Base-by-base conservation (phyloP, 1,284 basidiomycete genomes). In the Filobasidium uniguttulatum region DNA sequence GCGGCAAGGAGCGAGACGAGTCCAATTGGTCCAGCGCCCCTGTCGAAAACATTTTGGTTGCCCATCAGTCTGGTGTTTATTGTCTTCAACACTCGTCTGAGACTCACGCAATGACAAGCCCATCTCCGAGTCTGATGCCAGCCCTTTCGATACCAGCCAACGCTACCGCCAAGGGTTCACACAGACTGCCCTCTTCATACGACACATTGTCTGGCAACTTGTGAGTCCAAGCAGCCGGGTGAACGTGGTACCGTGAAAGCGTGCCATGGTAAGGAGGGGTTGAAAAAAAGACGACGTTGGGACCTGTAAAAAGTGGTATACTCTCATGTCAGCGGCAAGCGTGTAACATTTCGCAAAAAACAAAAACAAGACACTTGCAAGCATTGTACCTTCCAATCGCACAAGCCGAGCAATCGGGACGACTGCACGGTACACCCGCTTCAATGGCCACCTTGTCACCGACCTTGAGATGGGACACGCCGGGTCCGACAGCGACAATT, bases 161-260 rank as follows among this genome's bases (percentile, higher is more conserved):
- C 1, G 72, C 73, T 2, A 77, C 75, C 0, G 67, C 63, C 5
- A 76, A 64, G 0, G 75, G 75, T 59, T 75, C 74, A 54, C 73
- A 70, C 3, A 75, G 60, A 0, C 72, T 68, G 20, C 74, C 75
- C 56, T 77, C 75, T 52, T 76, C 75, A 57, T 56, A 74, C 5
- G 62, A 63, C 20, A 74, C 60, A 55, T 60, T 66, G 53, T 71
- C 67, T 1, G 75, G 75, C 5, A 76, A 61, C 54, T 68, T 69
- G 66, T 77, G 75, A 5, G 76, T 59, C 75, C 75, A 76, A 7
- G 65, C 65, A 0, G 73, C 73, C 0, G 75, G 74, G 57, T 77
- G 75, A 19, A 69, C 62, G 62, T 75, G 74, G 62, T 68, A 75
- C 50, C 71, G 62, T 3, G 69, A 71, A 22, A 73, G 58, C 12